Percentiles rank a stretch among this genome's conserved stretches.
phyloP scores from a whole-genome alignment of 768 basidiomycete species.

The Boletus sp. region DNA sequence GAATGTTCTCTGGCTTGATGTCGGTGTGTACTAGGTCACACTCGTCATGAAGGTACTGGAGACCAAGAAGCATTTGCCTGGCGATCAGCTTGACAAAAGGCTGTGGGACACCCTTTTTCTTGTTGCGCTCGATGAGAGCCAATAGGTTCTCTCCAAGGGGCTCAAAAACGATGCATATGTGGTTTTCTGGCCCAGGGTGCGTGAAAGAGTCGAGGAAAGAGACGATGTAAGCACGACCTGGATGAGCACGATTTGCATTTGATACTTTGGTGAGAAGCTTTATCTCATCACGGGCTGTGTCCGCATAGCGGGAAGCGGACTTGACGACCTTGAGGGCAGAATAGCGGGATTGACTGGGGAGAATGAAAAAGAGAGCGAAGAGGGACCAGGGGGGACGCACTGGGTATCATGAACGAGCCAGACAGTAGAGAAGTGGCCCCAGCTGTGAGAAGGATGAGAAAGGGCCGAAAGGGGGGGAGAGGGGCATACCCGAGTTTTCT shows the following conservation, averaged over 20 bases:
- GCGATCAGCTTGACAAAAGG: constrained; percentile 82
- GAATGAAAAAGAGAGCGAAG: constrained; percentile 14
- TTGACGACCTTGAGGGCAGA: constrained; percentile 95
- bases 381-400: constrained; percentile 43
- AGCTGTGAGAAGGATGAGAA: constrained; percentile 43
- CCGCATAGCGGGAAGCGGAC: constrained; percentile 91
- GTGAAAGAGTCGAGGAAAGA: constrained; percentile 89
- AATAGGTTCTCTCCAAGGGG: constrained; percentile 79
- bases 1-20: constrained; percentile 93
- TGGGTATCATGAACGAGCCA: constrained; percentile 81
- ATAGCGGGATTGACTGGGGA: constrained; percentile 60
- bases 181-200: constrained; percentile 69
- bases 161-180: constrained; percentile 91
- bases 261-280: constrained; percentile 79
- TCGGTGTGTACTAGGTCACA: constrained; percentile 92
- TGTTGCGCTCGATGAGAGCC: constrained; percentile 70
- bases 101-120: constrained; percentile 79
- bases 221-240: constrained; percentile 77
- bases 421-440: constrained; percentile 95
- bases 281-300: constrained; percentile 96
- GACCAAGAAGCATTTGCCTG: constrained; percentile 81
- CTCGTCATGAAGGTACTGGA: constrained; percentile 90
- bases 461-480: not conserved
- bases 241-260: constrained; percentile 67
- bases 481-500: constrained; percentile 79